These are phyloP conservation scores for Yamadazyma insecticola DNA, from an alignment of 805 yeast species.

Conservation along the genomic window DNA sequence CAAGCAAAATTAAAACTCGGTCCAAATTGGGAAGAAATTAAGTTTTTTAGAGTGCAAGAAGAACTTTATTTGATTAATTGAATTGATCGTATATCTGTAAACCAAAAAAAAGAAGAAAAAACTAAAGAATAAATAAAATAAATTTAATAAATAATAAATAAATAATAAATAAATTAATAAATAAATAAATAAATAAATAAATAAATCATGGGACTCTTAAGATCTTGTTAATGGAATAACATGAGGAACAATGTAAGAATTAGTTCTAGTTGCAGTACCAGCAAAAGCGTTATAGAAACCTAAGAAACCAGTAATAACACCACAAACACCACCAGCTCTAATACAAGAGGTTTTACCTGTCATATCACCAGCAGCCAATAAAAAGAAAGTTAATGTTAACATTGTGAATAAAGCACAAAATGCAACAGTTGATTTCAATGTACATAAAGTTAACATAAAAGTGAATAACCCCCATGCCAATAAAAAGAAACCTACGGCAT, in stretches of 20 bases:
- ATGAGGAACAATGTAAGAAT: slow-evolving; percentile 31
- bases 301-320: slow-evolving; percentile 36
- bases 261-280: slow-evolving; percentile 30
- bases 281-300: slow-evolving; percentile 41
- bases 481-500: slow-evolving; percentile 34
- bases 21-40: no score
- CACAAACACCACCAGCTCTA: slow-evolving; percentile 39
- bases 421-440: slow-evolving; percentile 35
- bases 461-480: slow-evolving; percentile 40
- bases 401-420: slow-evolving; percentile 27
- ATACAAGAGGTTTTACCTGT: slow-evolving; percentile 20
- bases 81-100: no score
- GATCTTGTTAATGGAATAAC: slow-evolving; percentile 21
- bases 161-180: background rate
- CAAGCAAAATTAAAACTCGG: no score
- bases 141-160: slow-evolving; percentile 1
- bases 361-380: slow-evolving; percentile 33
- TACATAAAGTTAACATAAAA: slow-evolving; percentile 28
- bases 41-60: no score
- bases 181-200: slow-evolving; percentile 1
- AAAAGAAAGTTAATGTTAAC: slow-evolving; percentile 29
- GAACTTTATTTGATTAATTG: no score
- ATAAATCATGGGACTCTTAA: no score
- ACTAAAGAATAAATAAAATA: background rate
- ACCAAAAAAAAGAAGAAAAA: no score